Conservation (phyloP, 2,329 filamentous ascomycete genomes). For the Talaromyces sp. region DNA sequence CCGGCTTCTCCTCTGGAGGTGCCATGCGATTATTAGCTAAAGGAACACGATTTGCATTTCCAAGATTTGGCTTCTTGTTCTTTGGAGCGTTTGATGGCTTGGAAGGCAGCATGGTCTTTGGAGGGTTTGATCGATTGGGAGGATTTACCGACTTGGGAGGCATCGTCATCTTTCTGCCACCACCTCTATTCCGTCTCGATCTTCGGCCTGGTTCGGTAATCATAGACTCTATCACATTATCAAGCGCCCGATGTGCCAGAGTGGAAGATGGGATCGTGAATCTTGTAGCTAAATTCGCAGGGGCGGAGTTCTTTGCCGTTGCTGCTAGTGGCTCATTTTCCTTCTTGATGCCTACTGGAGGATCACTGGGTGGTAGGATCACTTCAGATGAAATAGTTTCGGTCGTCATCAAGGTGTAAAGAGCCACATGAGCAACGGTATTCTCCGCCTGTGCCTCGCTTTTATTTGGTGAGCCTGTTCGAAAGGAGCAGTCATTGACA, state of each 20-base stretch:
- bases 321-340: neutral
- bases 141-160: too few species aligned
- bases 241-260: too few species aligned
- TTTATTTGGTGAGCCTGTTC: constrained; percentile 22
- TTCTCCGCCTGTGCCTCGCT: constrained; percentile 30
- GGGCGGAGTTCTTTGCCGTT: neutral
- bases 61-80: neutral
- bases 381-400: constrained; percentile 31
- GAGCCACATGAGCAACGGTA: constrained; percentile 30
- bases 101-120: too few species aligned
- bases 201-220: too few species aligned
- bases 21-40: neutral
- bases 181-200: too few species aligned
- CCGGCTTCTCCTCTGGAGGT: neutral
- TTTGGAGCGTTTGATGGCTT: neutral
- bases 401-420: constrained; percentile 27
- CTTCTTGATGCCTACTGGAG: neutral
- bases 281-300: neutral
- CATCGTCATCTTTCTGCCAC: too few species aligned
- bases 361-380: constrained; percentile 12
- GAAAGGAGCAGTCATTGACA: constrained; percentile 17
- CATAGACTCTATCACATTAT: too few species aligned
- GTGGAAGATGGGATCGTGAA: too few species aligned
- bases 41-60: neutral
- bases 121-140: neutral